phyloP scores from a whole-genome alignment of 2,329 filamentous ascomycete genomes.

The Fusarium sp. region DNA sequence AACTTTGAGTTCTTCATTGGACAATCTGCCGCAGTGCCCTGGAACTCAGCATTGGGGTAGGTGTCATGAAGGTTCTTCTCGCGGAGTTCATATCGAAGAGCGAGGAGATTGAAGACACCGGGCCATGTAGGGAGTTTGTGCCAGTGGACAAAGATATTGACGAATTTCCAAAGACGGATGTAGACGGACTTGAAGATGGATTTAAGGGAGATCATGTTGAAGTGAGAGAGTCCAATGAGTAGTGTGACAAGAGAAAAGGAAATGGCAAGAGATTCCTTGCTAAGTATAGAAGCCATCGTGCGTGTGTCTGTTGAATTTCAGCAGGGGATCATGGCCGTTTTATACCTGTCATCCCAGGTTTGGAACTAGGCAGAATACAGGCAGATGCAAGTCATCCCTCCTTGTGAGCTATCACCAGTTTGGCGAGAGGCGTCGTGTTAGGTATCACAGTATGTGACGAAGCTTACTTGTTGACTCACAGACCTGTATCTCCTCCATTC shows the following conservation, averaged over 20 bases:
- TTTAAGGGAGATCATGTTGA: neutral
- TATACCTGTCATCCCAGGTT: neutral
- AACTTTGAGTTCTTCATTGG: conserved; percentile 27
- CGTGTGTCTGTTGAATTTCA: fast-evolving
- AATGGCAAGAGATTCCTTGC: neutral
- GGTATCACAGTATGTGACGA: neutral
- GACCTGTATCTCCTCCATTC: neutral
- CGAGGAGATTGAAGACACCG: conserved; percentile 20
- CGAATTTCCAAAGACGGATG: conserved; percentile 13
- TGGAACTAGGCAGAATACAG: neutral
- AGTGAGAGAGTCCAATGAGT: neutral
- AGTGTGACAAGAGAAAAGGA: neutral
- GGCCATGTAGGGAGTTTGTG: conserved; percentile 23
- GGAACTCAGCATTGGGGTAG: neutral
- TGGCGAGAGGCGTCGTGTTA: neutral
- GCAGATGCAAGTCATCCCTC: neutral
- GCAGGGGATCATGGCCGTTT: neutral
- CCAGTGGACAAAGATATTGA: conserved; percentile 15
- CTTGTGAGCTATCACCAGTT: neutral
- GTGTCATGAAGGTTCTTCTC: conserved; percentile 25
- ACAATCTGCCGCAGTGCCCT: neutral
- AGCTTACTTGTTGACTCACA: neutral
- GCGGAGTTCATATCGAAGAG: conserved; percentile 23
- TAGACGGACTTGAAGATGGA: conserved; percentile 2
- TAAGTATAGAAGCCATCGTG: neutral